Base-by-base conservation (phyloP, 2,329 filamentous ascomycete species). In the Pseudogymnoascus sp. region DNA sequence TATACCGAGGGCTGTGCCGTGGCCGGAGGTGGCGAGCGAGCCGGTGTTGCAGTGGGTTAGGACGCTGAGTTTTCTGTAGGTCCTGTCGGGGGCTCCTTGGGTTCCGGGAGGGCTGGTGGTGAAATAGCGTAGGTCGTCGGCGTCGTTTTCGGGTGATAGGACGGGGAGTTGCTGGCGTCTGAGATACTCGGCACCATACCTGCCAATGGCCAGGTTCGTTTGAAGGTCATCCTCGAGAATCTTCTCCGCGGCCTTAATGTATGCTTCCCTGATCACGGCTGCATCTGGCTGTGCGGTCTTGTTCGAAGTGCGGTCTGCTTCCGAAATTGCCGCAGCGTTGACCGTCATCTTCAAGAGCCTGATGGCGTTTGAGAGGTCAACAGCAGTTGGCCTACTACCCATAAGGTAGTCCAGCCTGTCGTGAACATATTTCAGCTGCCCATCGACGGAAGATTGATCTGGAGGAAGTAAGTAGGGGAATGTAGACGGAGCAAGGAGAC, bases 41-140 rank as follows among this genome's bases (percentile, higher is more conserved):
- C 95, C 95, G 21, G 95, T 99, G 76, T 99, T 99, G 81, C 95
- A 99, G 77, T 99, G 96, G 10, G 95, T 99, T 68, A 99, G 78
- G 47, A 99, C 88, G n/a, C 90, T 91, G 59, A 96, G 78, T 68
- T 81, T 79, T 69, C 76, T 80, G 71, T 73, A 80, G 71, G 67
- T 81, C 74, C 67, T 77, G 60, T 42, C 80, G 73, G 73, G 81
- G 75, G 68, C 76, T 14, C 72, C 72, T 62, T 73, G 72, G 2
- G 72, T 73, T 57, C 69, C 70, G 18, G 71, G 74, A 18, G 76
- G 79, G 57, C 72, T 74, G 12, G 72, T 73, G 36, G 72, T 74
- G 61, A 68, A 74, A 54, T 71, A 74, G 37, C 68, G 69, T 31
- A 71, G 63, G 60, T 69, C 64, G 62, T 72, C 70, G 12, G 36